A percentile compares a stretch with the other conserved stretches of the same genome.
Evolutionary conservation across 164 flowering plant species (phyloP).

Genomic region (Platanus orientalis): DNA sequence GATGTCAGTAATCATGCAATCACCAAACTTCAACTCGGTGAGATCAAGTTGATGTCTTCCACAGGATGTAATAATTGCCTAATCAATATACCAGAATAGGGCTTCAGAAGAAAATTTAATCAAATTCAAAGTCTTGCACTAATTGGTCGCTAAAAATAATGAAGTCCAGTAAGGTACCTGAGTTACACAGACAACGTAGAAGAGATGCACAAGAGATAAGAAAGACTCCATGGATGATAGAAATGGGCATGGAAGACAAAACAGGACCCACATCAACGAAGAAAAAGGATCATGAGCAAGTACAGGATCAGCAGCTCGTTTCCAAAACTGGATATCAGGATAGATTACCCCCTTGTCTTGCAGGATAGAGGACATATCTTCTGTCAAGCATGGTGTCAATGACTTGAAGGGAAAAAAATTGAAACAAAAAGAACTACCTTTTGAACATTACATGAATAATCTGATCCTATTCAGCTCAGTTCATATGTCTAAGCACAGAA

Average conservation of each 20-base stretch:
- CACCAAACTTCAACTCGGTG: slow-evolving; percentile 29
- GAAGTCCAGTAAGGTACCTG: slow-evolving; percentile 47
- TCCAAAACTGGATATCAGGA: slow-evolving; percentile 71
- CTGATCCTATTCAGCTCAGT: too few species aligned
- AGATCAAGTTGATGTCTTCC: slow-evolving; percentile 21
- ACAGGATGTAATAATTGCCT: slow-evolving; percentile 56
- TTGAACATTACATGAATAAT: too few species aligned
- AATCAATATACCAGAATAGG: slow-evolving; percentile 7
- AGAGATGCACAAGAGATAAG: slow-evolving; percentile 69
- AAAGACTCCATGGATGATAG: slow-evolving; percentile 55
- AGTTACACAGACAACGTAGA: slow-evolving; percentile 59
- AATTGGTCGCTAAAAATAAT: too few species aligned
- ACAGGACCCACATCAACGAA: slow-evolving; percentile 90
- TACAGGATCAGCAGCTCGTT: slow-evolving; percentile 73
- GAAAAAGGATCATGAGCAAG: slow-evolving; percentile 86
- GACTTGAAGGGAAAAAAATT: neutral
- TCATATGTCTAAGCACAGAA: too few species aligned
- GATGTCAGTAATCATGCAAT: slow-evolving; percentile 48
- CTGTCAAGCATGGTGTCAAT: slow-evolving; percentile 34
- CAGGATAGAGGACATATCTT: slow-evolving; percentile 33
- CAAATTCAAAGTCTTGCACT: neutral
- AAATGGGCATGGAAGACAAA: slow-evolving; percentile 77
- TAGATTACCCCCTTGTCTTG: slow-evolving; percentile 37
- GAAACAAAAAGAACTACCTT: too few species aligned
- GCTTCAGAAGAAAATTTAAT: neutral